Evolutionary conservation across 495 filamentous ascomycete genomes (phyloP), one percentile per base, ranked within the genome.

Genomic region (Cetradonia linearis): DNA sequence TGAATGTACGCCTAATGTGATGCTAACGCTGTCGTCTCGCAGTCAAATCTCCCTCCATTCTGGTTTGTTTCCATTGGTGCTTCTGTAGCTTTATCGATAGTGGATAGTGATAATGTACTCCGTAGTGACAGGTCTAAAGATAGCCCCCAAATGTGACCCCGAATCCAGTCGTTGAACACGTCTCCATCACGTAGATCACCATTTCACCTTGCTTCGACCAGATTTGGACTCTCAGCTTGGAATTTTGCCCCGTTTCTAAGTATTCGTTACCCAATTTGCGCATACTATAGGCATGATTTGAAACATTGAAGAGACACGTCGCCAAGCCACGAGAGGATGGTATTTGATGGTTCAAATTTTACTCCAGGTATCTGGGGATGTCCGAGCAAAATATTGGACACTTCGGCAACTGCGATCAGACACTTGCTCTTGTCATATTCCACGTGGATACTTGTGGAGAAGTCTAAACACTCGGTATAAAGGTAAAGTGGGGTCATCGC

Each of bases 121-220:
- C n/a, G n/a, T 56, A 36, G 31, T 37, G 40, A 47, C 18, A 18
- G 36, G 27, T 60, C 58, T 60, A 52, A 10, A 52, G 46, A 53
- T 60, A 60, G 58, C 58, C 58, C 58, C 58, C 48, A 60, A 33
- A 23, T 25, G 27, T 58, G 40, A 13, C 25, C 14, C n/a, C 42
- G 25, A 46, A 25, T 46, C 20, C 8, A 46, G 42, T 20, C 25
- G 42, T 13, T 46, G 42, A 46, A 46, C 42, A 46, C 42, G 42
- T 46, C 42, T 59, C 27, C 23, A 5, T 38, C 13, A 4, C 10
- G 34, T 40, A 57, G 27, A 50, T 50, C 46, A 4, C 5, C 16
- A 37, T 52, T 44, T 57, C 55, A 30, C 55, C 30, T 13, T 53
- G 46, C 23, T 25, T 20, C 18, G 33, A 38, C 57, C 44, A 44